Evolutionary conservation across 768 basidiomycete genomes (phyloP).

Genomic region (Auricularia cornea): DNA sequence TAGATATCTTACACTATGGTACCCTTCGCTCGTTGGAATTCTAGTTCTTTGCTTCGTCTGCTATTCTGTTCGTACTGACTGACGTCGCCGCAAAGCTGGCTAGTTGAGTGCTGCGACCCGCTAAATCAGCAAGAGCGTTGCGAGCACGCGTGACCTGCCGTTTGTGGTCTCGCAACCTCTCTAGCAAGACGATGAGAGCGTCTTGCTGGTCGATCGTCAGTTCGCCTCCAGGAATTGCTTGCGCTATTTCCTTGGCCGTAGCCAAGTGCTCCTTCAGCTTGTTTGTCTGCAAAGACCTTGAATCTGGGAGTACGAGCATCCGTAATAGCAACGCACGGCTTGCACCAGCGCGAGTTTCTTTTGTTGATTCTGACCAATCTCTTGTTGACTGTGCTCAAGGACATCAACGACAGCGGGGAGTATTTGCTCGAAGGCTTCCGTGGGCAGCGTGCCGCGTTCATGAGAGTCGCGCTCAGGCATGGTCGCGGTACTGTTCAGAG

Average conservation of each 20-base stretch:
- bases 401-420: not conserved
- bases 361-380: not conserved
- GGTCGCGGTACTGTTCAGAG: not conserved
- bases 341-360: not conserved
- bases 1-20: not conserved
- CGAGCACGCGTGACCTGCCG: too few species aligned
- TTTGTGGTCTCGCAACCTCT: not conserved
- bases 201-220: not conserved
- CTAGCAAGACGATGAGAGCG: not conserved
- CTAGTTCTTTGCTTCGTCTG: not conserved
- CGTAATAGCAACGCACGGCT: not conserved
- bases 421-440: not conserved
- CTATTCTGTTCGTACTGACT: not conserved
- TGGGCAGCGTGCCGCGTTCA: not conserved
- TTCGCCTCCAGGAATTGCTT: not conserved
- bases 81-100: not conserved
- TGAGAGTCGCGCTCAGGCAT: not conserved
- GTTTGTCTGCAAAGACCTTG: not conserved
- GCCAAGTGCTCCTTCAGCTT: not conserved
- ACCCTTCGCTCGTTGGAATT: not conserved
- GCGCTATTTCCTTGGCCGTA: not conserved
- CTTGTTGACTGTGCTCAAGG: not conserved
- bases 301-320: not conserved
- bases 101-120: not conserved
- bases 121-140: not conserved